These are phyloP conservation scores for Dioszegia hungarica DNA, from an alignment of 768 basidiomycete species.

Conservation along the genomic window DNA sequence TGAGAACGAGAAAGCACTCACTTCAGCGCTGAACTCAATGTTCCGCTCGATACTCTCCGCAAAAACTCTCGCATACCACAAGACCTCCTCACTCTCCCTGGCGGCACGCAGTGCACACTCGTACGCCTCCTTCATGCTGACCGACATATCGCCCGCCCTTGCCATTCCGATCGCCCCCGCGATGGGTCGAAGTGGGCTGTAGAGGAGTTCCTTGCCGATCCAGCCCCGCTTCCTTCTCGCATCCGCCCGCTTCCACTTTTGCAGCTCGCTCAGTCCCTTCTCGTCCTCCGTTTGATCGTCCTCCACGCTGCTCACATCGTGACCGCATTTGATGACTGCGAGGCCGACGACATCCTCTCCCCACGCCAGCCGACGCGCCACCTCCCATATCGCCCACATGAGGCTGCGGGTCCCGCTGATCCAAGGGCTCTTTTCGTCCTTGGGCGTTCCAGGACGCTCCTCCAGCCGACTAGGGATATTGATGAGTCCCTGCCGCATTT, in stretches of 20 bases:
- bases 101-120: background rate
- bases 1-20: constrained; percentile 6
- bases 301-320: background rate
- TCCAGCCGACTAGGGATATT: constrained; percentile 6
- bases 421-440: constrained; percentile 21
- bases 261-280: background rate
- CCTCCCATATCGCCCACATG: constrained; percentile 20
- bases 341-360: background rate
- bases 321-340: background rate
- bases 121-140: constrained; percentile 7
- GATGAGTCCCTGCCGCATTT: background rate
- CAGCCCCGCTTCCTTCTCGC: background rate
- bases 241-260: background rate
- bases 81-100: constrained; percentile 13
- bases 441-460: constrained; percentile 7
- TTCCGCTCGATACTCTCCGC: constrained; percentile 18
- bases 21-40: constrained; percentile 12
- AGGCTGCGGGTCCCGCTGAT: constrained; percentile 9
- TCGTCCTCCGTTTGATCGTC: background rate
- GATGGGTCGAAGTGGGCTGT: background rate
- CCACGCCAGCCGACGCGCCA: constrained; percentile 10
- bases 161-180: background rate
- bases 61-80: constrained; percentile 32
- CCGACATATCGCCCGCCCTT: constrained; percentile 3
- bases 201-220: background rate